Percentiles rank a stretch among this genome's conserved stretches.
These are phyloP conservation scores for Magnolia kwangsiensis DNA, from an alignment of 164 flowering plant species.

Conservation along the genomic window DNA sequence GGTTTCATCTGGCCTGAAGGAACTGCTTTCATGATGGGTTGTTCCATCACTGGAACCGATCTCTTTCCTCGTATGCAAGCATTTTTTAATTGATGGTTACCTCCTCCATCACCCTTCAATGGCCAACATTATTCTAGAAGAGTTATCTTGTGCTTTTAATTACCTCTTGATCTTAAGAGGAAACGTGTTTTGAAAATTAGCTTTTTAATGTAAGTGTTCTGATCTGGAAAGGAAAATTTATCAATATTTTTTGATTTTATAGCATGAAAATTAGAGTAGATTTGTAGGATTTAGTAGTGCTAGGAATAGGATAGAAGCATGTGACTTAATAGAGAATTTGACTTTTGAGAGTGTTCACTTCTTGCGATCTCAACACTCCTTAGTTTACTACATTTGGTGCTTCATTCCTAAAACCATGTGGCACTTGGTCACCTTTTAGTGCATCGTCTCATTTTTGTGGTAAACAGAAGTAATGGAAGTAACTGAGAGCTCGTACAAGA, in stretches of 20 bases:
- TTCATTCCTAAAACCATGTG: not conserved
- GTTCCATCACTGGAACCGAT: not conserved
- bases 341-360: not conserved
- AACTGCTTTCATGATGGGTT: not conserved
- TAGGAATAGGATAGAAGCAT: not conserved
- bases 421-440: not conserved
- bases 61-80: not conserved
- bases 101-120: not conserved
- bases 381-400: not conserved
- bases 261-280: not conserved
- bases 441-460: not conserved
- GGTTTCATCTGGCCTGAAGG: not conserved
- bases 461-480: too few relatives aligned
- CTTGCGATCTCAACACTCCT: not conserved
- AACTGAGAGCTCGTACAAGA: not conserved
- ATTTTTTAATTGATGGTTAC: not conserved
- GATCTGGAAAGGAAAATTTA: not conserved
- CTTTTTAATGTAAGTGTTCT: not conserved
- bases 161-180: not conserved
- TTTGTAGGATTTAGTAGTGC: not conserved
- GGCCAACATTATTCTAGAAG: too few relatives aligned
- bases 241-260: not conserved
- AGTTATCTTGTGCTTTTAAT: not conserved
- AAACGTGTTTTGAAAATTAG: not conserved
- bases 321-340: not conserved